These are phyloP conservation scores for Solanum gandarillasii DNA, from an alignment of 257 asterid genomes.

Conservation along the genomic window DNA sequence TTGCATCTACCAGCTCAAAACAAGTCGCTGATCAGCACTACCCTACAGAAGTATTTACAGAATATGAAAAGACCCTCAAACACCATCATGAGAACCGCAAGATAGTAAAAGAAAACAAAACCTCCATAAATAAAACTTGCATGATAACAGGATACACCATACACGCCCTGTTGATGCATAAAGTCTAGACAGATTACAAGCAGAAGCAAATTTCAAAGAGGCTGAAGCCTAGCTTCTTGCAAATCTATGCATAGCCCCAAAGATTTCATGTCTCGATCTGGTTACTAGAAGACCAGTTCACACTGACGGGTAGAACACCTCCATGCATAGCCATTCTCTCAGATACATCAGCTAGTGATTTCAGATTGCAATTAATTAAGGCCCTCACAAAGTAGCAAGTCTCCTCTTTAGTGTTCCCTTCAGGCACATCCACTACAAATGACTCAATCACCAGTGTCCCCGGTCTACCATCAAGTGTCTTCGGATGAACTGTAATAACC, in stretches of 20 bases:
- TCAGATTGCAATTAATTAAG: slow-evolving; percentile 74
- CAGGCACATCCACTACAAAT: slow-evolving; percentile 76
- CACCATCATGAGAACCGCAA: background rate
- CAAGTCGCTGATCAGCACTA: background rate
- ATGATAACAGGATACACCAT: background rate
- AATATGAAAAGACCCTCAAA: background rate
- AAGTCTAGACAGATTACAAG: background rate
- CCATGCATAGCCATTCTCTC: slow-evolving; percentile 64
- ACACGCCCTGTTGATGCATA: background rate
- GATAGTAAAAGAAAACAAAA: background rate
- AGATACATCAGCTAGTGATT: slow-evolving; percentile 64
- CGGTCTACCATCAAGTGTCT: slow-evolving; percentile 40
- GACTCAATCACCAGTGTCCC: slow-evolving; percentile 69
- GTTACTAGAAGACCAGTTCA: background rate
- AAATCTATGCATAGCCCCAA: background rate
- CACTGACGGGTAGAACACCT: background rate
- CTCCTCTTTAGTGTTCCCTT: slow-evolving; percentile 74
- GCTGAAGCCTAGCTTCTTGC: background rate
- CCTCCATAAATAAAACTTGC: background rate
- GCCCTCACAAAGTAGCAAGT: slow-evolving; percentile 80
- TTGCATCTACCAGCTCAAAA: background rate
- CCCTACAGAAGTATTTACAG: background rate
- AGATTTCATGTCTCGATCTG: background rate
- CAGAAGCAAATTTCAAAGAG: background rate
- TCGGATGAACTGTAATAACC: slow-evolving; percentile 53